These are phyloP conservation scores for Naganishia albida DNA, from an alignment of 1,284 basidiomycete genomes.

Conservation along the genomic window DNA sequence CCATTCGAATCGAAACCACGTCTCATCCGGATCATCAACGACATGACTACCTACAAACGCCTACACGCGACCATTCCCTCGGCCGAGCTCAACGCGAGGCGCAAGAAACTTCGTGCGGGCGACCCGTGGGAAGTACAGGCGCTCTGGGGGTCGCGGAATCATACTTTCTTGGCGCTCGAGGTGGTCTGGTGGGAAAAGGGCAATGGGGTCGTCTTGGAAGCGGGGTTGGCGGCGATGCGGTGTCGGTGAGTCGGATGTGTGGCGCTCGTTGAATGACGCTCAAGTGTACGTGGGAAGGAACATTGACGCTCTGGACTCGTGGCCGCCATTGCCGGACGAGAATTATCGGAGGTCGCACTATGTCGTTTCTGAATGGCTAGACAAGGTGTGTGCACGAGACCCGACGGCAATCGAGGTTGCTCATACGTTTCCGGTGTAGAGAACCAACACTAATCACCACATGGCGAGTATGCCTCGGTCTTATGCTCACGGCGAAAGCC, in stretches of 20 bases:
- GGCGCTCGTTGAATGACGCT: constrained; percentile 69
- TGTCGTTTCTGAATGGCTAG: constrained; percentile 73
- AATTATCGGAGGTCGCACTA: constrained; percentile 84
- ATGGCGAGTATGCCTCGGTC: constrained; percentile 44
- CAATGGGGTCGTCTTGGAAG: constrained; percentile 34
- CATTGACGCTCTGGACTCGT: constrained; percentile 63
- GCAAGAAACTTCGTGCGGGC: constrained; percentile 67
- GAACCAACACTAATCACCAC: constrained; percentile 45
- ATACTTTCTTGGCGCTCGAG: constrained; percentile 69
- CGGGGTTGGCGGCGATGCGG: constrained; percentile 32
- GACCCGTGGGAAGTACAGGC: constrained; percentile 67
- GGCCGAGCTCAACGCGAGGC: constrained; percentile 67
- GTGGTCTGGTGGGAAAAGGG: constrained; percentile 79
- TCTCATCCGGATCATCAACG: constrained; percentile 68
- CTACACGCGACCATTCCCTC: constrained; percentile 71
- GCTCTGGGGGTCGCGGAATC: constrained; percentile 69
- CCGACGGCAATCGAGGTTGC: constrained; percentile 34
- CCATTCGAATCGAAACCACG: constrained; percentile 70
- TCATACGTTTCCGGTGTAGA: constrained; percentile 33
- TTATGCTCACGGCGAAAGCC: constrained; percentile 70
- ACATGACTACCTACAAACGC: constrained; percentile 71
- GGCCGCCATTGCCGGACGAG: constrained; percentile 75
- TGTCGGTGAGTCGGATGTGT: constrained; percentile 64
- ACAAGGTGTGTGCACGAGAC: constrained; percentile 63
- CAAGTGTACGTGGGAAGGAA: constrained; percentile 53